Evolutionary conservation across 2,329 filamentous ascomycete genomes (phyloP).

Genomic region (Akanthomyces muscarius): DNA sequence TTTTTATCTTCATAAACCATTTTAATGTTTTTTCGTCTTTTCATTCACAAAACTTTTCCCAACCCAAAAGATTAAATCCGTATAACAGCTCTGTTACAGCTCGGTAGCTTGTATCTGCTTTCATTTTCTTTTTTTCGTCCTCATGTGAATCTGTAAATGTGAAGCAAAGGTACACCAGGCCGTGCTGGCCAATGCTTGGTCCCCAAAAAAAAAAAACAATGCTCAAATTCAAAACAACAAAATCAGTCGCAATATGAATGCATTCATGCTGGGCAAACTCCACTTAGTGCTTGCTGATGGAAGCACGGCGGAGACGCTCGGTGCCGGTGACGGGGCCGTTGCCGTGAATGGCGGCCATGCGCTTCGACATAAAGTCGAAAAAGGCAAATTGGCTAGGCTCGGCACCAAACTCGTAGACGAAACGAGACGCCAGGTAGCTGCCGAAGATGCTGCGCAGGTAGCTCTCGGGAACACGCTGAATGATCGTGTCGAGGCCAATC

Average conservation of each 20-base stretch:
- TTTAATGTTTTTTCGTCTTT: not conserved
- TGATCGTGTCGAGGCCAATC: conserved; percentile 85
- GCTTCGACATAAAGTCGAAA: conserved; percentile 83
- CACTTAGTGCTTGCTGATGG: conserved; percentile 21
- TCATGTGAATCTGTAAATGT: not conserved
- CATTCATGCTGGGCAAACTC: not conserved
- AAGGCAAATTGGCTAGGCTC: conserved; percentile 94
- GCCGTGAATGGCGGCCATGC: conserved; percentile 47
- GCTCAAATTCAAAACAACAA: conserved; percentile 1
- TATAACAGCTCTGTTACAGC: not conserved
- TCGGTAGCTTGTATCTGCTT: not conserved
- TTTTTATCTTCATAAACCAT: not conserved
- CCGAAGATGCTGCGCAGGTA: conserved; percentile 96
- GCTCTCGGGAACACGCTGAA: conserved; percentile 80
- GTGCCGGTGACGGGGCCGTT: conserved; percentile 20
- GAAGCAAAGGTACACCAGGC: conserved; percentile 5
- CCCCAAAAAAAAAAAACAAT: not conserved
- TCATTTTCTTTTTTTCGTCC: not conserved
- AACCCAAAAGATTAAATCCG: not conserved
- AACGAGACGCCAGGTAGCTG: conserved; percentile 88
- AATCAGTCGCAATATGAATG: not conserved
- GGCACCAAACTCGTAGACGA: conserved; percentile 94
- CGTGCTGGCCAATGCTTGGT: conserved; percentile 2
- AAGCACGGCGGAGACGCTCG: conserved; percentile 27
- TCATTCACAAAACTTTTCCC: conserved; percentile 6